Percentiles rank a stretch among this genome's conserved stretches.
These are phyloP conservation scores for Trametes polyzona DNA, from an alignment of 1,284 basidiomycete genomes.

Conservation along the genomic window DNA sequence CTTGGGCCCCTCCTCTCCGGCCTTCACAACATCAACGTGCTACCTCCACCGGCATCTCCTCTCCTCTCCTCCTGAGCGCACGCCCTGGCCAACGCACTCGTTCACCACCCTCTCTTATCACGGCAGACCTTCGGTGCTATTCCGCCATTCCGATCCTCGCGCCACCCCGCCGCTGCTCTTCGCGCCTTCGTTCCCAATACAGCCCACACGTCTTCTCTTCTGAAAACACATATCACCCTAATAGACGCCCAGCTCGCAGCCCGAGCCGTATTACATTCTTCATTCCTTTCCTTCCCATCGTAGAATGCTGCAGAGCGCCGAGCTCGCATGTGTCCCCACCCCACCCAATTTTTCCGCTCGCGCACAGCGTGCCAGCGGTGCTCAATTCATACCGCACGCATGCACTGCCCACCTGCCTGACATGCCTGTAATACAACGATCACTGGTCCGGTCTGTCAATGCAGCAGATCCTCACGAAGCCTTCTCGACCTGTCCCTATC, in stretches of 20 bases:
- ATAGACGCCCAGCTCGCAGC: conserved; percentile 8
- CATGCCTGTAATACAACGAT: not conserved
- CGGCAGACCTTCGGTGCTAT: conserved; percentile 18
- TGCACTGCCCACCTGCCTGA: not conserved
- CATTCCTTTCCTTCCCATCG: conserved; percentile 10
- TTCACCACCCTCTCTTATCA: conserved; percentile 1
- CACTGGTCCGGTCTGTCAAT: conserved; percentile 1
- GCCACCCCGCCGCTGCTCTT: not conserved
- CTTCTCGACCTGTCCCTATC: not conserved
- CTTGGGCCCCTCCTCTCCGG: not conserved
- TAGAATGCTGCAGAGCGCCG: conserved; percentile 7
- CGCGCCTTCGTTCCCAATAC: conserved; percentile 1
- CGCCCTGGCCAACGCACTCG: not conserved
- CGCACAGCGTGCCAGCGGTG: conserved; percentile 9
- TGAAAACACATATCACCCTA: conserved; percentile 8
- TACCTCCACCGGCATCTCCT: not conserved
- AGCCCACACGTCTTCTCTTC: conserved; percentile 8
- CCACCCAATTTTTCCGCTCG: conserved; percentile 19
- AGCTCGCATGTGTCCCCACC: conserved; percentile 6
- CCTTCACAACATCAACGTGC: conserved; percentile 15
- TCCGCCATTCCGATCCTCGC: conserved; percentile 9
- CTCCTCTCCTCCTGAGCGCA: not conserved
- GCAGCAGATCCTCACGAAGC: conserved; percentile 10
- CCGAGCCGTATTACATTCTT: conserved; percentile 6
- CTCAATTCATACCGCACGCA: conserved; percentile 12